These are phyloP conservation scores for Chaetoceros tenuissimus DNA, from an alignment of 108 stramenopile species.

Conservation along the genomic window DNA sequence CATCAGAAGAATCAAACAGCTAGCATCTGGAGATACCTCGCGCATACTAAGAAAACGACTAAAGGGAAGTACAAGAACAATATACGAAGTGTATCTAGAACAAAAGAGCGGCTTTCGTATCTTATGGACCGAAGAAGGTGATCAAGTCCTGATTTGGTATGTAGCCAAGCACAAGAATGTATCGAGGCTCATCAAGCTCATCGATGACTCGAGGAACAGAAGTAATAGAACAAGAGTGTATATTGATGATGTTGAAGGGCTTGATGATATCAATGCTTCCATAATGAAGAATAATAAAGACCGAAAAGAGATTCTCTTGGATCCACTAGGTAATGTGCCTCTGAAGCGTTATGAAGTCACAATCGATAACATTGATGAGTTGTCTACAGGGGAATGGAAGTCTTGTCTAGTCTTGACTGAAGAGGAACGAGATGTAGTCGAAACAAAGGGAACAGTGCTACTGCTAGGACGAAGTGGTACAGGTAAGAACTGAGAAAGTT, in stretches of 20 bases:
- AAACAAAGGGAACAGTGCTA: slow-evolving; percentile 35
- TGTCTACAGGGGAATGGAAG: slow-evolving; percentile 20
- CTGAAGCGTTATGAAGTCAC: slow-evolving; percentile 34
- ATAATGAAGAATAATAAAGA: background rate
- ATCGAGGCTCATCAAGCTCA: slow-evolving; percentile 36
- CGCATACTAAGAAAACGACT: slow-evolving; percentile 34
- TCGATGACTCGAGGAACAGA: slow-evolving; percentile 35
- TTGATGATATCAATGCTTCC: slow-evolving; percentile 4
- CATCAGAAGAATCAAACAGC: slow-evolving; percentile 24
- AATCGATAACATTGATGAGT: slow-evolving; percentile 15
- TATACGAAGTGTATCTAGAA: slow-evolving; percentile 47
- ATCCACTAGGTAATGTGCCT: slow-evolving; percentile 32
- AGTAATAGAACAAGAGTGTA: slow-evolving; percentile 22
- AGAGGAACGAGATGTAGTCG: slow-evolving; percentile 39
- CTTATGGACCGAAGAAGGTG: slow-evolving; percentile 2
- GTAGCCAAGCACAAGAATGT: no score
- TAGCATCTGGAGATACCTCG: slow-evolving; percentile 29
- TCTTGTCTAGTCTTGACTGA: slow-evolving; percentile 34
- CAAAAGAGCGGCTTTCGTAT: slow-evolving; percentile 26
- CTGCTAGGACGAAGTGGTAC: slow-evolving; percentile 42
- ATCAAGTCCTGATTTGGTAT: slow-evolving; percentile 10
- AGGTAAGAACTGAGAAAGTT: no score
- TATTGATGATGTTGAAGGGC: background rate
- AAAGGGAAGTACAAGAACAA: slow-evolving; percentile 26
- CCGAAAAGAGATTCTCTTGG: slow-evolving; percentile 14